phyloP scores from a whole-genome alignment of 75 land plant species.

The Pinus albicaulis region DNA sequence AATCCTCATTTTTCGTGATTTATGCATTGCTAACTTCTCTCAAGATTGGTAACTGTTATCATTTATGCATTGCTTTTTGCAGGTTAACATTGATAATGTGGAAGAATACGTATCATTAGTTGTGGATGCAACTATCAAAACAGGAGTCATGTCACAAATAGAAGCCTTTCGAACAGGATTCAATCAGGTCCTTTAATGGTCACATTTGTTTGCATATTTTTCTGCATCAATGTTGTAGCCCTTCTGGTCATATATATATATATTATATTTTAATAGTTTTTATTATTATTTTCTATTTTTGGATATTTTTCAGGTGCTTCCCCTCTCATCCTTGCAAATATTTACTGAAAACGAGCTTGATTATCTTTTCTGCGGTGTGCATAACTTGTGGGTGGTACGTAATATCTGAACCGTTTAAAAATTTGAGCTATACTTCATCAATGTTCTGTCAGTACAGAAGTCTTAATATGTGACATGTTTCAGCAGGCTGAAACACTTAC shows the following conservation, averaged over 20 bases:
- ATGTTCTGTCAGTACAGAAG: neutral
- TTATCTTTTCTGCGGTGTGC: slow-evolving; percentile 62
- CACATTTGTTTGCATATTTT: neutral
- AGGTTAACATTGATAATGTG: slow-evolving; percentile 61
- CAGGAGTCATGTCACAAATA: slow-evolving; percentile 62
- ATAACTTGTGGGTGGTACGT: slow-evolving; percentile 51
- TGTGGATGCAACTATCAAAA: slow-evolving; percentile 66
- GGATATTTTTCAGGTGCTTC: slow-evolving; percentile 51
- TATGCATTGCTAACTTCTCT: neutral
- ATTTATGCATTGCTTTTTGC: slow-evolving; percentile 1
- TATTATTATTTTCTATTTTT: neutral
- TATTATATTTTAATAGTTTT: too few relatives aligned
- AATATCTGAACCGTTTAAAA: neutral
- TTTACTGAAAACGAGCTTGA: slow-evolving; percentile 73
- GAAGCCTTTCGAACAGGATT: slow-evolving; percentile 78
- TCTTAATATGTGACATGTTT: neutral
- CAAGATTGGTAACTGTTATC: neutral
- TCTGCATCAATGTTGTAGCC: neutral
- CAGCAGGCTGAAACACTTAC: slow-evolving; percentile 25
- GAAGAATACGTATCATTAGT: slow-evolving; percentile 64
- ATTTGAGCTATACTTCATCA: slow-evolving; percentile 18
- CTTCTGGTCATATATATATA: neutral
- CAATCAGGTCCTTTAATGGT: slow-evolving; percentile 41
- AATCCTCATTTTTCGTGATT: neutral
- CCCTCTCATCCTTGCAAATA: slow-evolving; percentile 42